These are phyloP conservation scores for sweet orange (Citrus sinensis) DNA, from an alignment of 345 rosid genomes.

Conservation along the genomic window DVS_A1.0 CM039161.1:24634001-24634500, in stretches of 20 bases:
- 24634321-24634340: slow-evolving; percentile 31
- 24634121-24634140: slow-evolving; percentile 61
- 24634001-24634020: background rate
- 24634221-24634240: slow-evolving; percentile 1
- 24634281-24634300: slow-evolving; percentile 61
- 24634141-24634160: slow-evolving; percentile 70
- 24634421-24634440: background rate
- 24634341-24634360: slow-evolving; percentile 15
- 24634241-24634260: slow-evolving; percentile 52
- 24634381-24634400: background rate
- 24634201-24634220: slow-evolving; percentile 1
- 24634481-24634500: background rate
- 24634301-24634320: slow-evolving; percentile 55
- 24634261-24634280: slow-evolving; percentile 51
- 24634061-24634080: slow-evolving; percentile 48
- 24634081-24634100: slow-evolving; percentile 68
- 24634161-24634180: slow-evolving; percentile 12
- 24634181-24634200: slow-evolving; percentile 2
- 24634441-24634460: background rate
- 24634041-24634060: slow-evolving; percentile 60
- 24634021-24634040: slow-evolving; percentile 3
- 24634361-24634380: background rate
- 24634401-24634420: background rate
- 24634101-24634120: slow-evolving; percentile 76
- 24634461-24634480: background rate